A percentile compares a stretch with the other conserved stretches of the same genome.
Conservation (phyloP, 2,329 filamentous ascomycete genomes). For the Stachybotrys chlorohalonatus region DNA sequence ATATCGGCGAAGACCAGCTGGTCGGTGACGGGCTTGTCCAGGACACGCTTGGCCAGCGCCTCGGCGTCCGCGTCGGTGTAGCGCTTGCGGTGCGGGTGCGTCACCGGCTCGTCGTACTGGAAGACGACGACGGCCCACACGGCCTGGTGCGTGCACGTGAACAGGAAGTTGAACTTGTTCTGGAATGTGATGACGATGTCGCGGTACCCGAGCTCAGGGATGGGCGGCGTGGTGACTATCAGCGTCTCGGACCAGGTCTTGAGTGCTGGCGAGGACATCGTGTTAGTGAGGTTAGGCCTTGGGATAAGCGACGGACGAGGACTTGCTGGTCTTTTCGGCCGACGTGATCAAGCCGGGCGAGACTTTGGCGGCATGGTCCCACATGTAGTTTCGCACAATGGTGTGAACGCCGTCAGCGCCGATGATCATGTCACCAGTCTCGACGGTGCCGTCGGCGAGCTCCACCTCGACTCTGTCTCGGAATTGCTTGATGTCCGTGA, state of each 20-base stretch:
- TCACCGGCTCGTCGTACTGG: constrained; percentile 9
- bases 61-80: constrained; percentile 22
- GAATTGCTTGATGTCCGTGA: constrained; percentile 1
- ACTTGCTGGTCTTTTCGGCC: constrained; percentile 9
- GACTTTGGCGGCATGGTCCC: constrained; percentile 8
- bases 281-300: background rate
- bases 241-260: constrained; percentile 8
- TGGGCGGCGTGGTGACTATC: constrained; percentile 3
- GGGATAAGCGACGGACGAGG: background rate
- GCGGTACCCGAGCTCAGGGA: constrained; percentile 4
- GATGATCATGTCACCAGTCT: constrained; percentile 27
- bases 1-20: constrained; percentile 22
- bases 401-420: constrained; percentile 34
- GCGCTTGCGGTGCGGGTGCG: constrained; percentile 13
- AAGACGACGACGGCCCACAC: constrained; percentile 9
- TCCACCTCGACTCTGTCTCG: constrained; percentile 16
- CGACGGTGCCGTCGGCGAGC: constrained; percentile 22
- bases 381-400: constrained; percentile 12
- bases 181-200: constrained; percentile 5
- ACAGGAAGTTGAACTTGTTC: constrained; percentile 16
- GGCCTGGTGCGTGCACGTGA: constrained; percentile 1
- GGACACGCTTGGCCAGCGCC: constrained; percentile 13
- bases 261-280: constrained; percentile 3
- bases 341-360: constrained; percentile 6
- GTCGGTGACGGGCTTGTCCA: constrained; percentile 15